phyloP scores from a whole-genome alignment of 148 eudicot genomes.

The Pharnaceum exiguum region DNA sequence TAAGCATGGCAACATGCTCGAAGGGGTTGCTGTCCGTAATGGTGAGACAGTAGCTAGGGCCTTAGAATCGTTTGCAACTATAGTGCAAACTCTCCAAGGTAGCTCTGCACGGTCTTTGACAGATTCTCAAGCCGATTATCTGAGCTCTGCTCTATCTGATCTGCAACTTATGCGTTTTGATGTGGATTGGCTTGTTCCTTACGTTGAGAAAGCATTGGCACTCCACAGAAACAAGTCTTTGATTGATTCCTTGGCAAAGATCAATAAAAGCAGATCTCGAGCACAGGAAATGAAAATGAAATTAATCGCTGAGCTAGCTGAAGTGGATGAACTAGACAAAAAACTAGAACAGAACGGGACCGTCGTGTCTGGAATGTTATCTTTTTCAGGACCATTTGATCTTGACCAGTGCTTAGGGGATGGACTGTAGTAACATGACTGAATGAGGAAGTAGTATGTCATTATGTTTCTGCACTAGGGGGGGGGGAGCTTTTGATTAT shows the following conservation, averaged over 20 bases:
- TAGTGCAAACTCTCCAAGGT: neutral
- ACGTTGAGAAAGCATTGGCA: conserved; percentile 1
- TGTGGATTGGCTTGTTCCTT: conserved; percentile 11
- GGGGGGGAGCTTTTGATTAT: too few relatives aligned
- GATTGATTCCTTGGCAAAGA: neutral
- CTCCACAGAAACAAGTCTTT: conserved; percentile 3
- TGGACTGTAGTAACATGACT: too few relatives aligned
- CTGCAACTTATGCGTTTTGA: conserved; percentile 6
- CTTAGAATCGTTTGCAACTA: conserved; percentile 13
- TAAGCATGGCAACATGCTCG: conserved; percentile 9
- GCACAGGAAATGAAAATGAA: neutral
- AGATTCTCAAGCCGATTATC: conserved; percentile 7
- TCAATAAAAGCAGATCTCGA: too few relatives aligned
- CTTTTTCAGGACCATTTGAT: too few relatives aligned
- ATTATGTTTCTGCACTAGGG: too few relatives aligned
- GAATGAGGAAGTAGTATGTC: too few relatives aligned
- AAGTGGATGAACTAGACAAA: too few relatives aligned
- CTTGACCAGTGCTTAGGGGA: too few relatives aligned
- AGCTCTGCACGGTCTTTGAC: conserved; percentile 8
- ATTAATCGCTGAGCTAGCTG: neutral
- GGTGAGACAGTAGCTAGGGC: conserved; percentile 5
- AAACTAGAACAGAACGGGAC: too few relatives aligned
- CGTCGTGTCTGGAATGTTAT: too few relatives aligned
- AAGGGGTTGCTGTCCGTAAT: neutral
- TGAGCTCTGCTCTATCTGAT: conserved; percentile 1